A percentile compares a stretch with the other conserved stretches of the same genome.
Evolutionary conservation across 108 stramenopile genomes (phyloP).

Genomic region (Cylindrotheca fusiformis): DNA sequence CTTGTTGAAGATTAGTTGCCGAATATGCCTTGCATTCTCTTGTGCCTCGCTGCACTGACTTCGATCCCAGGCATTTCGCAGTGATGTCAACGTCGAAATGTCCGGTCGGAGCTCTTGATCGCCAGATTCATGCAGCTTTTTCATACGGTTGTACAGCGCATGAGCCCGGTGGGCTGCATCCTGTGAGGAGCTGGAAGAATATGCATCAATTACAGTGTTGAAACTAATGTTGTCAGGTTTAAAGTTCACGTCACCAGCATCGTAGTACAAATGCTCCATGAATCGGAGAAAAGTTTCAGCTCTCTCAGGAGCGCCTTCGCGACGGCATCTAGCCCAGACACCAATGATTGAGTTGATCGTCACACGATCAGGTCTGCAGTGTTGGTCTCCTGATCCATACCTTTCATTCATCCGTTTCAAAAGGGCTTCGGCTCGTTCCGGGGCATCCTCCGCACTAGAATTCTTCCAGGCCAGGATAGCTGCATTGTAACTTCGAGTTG

Average conservation of each 20-base stretch:
- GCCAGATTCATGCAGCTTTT: conserved; percentile 13
- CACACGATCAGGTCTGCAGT: conserved; percentile 23
- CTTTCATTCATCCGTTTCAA: conserved; percentile 33
- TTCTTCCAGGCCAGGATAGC: conserved; percentile 35
- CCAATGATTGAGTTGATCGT: conserved; percentile 28
- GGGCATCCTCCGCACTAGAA: conserved; percentile 25
- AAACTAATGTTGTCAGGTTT: conserved; percentile 27
- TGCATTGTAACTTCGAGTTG: conserved; percentile 52
- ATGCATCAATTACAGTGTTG: conserved; percentile 33
- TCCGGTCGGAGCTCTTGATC: conserved; percentile 19
- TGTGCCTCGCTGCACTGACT: conserved; percentile 9
- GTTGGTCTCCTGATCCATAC: conserved; percentile 11
- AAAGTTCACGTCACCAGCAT: conserved; percentile 37
- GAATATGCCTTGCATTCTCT: conserved; percentile 9
- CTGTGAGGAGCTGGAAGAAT: conserved; percentile 8
- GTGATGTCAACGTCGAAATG: conserved; percentile 25
- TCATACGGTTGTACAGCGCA: conserved; percentile 24
- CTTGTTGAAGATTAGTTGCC: conserved; percentile 14
- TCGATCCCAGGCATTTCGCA: conserved; percentile 21
- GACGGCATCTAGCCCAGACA: conserved; percentile 20
- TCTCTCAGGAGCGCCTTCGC: conserved; percentile 13
- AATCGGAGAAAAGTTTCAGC: conserved; percentile 27
- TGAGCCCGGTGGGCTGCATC: conserved; percentile 22
- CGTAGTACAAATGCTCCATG: conserved; percentile 49
- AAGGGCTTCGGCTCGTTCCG: conserved; percentile 20